These are phyloP conservation scores for Chalaropsis thielavioides DNA, from an alignment of 2,329 filamentous ascomycete species.

Conservation along the genomic window DNA sequence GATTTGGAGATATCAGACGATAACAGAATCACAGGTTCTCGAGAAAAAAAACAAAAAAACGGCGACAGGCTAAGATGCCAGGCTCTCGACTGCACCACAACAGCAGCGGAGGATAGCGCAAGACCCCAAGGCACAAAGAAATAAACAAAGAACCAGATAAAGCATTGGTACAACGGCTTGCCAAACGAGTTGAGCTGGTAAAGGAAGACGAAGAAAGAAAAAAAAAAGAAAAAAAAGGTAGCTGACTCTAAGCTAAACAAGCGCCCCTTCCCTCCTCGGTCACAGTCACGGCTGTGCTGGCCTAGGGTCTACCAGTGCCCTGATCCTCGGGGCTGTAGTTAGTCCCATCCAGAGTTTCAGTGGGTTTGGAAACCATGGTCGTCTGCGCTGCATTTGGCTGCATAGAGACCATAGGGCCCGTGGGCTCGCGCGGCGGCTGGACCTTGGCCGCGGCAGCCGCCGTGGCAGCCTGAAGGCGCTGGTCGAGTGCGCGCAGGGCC, in stretches of 20 bases:
- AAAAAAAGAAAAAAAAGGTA: not conserved
- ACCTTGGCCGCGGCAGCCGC: slow-evolving; percentile 29
- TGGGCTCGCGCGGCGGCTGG: slow-evolving; percentile 26
- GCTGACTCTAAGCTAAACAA: not conserved
- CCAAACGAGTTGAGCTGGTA: not conserved
- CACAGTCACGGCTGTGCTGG: too few relatives aligned
- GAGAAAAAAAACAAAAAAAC: too few relatives aligned
- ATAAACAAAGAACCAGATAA: not conserved
- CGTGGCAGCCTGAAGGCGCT: slow-evolving; percentile 75
- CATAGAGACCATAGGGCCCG: slow-evolving; percentile 41
- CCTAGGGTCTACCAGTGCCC: slow-evolving; percentile 23
- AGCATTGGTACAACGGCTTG: not conserved
- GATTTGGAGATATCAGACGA: not conserved
- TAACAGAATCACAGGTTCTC: not conserved
- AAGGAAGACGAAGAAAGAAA: not conserved
- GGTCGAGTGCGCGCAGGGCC: slow-evolving; percentile 81
- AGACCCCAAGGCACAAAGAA: too few relatives aligned
- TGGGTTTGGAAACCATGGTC: slow-evolving; percentile 41
- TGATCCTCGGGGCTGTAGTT: slow-evolving; percentile 51
- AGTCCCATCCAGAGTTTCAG: slow-evolving; percentile 51
- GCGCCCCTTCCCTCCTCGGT: not conserved
- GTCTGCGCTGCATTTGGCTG: slow-evolving; percentile 43
- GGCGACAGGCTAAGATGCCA: too few relatives aligned
- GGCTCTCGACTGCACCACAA: too few relatives aligned
- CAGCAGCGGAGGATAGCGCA: too few relatives aligned